phyloP scores from a whole-genome alignment of 1,139 yeast genomes.

The Taiozyma sp. region DNA sequence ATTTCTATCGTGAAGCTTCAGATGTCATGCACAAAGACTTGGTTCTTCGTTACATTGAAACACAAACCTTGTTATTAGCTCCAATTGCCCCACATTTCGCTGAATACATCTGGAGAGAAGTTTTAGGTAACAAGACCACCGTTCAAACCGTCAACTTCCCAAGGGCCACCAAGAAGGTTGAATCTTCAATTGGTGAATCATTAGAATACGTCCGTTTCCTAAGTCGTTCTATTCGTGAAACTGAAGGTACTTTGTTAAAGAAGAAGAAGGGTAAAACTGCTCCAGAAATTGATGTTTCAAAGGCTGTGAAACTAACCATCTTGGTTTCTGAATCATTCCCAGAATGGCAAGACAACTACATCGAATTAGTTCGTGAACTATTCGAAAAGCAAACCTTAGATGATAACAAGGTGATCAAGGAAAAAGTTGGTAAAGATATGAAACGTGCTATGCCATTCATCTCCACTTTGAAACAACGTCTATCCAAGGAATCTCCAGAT shows the following conservation, averaged over 20 bases:
- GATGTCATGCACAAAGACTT: slow-evolving; percentile 78
- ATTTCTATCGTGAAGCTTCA: slow-evolving; percentile 84
- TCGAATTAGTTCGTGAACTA: slow-evolving; percentile 76
- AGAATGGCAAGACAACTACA: slow-evolving; percentile 90
- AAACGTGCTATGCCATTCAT: slow-evolving; percentile 98
- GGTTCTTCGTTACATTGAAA: slow-evolving; percentile 74
- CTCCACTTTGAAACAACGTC: slow-evolving; percentile 74
- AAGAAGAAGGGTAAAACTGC: slow-evolving; percentile 79
- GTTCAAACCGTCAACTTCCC: slow-evolving; percentile 83
- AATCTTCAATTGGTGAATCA: slow-evolving; percentile 56
- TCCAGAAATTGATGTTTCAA: slow-evolving; percentile 62
- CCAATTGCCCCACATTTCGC: slow-evolving; percentile 97
- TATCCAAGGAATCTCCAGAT: slow-evolving; percentile 60
- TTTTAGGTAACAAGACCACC: slow-evolving; percentile 54
- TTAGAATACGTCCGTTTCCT: slow-evolving; percentile 72
- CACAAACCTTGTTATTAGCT: slow-evolving; percentile 76
- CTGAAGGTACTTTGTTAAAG: slow-evolving; percentile 83
- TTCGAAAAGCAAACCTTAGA: slow-evolving; percentile 58
- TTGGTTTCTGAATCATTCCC: slow-evolving; percentile 84
- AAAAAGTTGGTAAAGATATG: slow-evolving; percentile 64
- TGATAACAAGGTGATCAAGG: slow-evolving; percentile 56
- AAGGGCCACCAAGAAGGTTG: slow-evolving; percentile 57
- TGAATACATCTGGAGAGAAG: slow-evolving; percentile 82
- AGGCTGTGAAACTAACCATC: slow-evolving; percentile 68
- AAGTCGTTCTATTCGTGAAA: slow-evolving; percentile 83